A percentile compares a stretch with the other conserved stretches of the same genome.
These are phyloP conservation scores for Aquilaria malaccensis DNA, from an alignment of 345 rosid species.

Conservation along the genomic window DNA sequence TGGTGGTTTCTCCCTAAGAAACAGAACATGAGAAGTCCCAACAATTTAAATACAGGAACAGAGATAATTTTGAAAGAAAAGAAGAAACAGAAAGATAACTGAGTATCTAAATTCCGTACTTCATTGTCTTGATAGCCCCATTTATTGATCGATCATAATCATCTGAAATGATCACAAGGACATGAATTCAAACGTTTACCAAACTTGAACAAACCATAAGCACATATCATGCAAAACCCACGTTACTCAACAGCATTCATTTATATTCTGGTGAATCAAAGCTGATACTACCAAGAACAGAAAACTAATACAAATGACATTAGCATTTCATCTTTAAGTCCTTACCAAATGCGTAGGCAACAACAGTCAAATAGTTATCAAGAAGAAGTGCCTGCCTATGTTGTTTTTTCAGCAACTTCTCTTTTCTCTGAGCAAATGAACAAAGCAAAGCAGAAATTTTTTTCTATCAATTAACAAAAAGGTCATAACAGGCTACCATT, in stretches of 20 bases:
- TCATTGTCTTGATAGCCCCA: constrained; percentile 94
- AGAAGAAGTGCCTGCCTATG: constrained; percentile 90
- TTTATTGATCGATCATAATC: constrained; percentile 97
- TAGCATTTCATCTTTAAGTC: constrained; percentile 9
- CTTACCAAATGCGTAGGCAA: constrained; percentile 91
- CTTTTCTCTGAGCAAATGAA: constrained; percentile 55
- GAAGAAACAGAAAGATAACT: neutral
- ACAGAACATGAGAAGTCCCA: constrained; percentile 12
- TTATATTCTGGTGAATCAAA: too few species aligned
- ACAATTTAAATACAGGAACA: neutral
- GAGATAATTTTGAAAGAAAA: neutral
- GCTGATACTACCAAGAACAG: too few species aligned
- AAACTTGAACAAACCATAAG: neutral
- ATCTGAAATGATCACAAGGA: constrained; percentile 52
- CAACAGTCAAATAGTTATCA: constrained; percentile 57
- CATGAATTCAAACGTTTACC: neutral
- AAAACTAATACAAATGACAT: neutral
- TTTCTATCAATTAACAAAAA: constrained; percentile 7
- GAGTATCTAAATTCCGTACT: constrained; percentile 32
- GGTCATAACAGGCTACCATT: neutral
- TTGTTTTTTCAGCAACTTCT: constrained; percentile 80
- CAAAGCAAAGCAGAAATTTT: constrained; percentile 14
- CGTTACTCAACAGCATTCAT: too few species aligned
- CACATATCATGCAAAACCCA: neutral
- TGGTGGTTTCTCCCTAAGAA: constrained; percentile 65